Evolutionary conservation across 1,139 yeast species (phyloP).

Genomic region (Yamadazyma blattariae): DNA sequence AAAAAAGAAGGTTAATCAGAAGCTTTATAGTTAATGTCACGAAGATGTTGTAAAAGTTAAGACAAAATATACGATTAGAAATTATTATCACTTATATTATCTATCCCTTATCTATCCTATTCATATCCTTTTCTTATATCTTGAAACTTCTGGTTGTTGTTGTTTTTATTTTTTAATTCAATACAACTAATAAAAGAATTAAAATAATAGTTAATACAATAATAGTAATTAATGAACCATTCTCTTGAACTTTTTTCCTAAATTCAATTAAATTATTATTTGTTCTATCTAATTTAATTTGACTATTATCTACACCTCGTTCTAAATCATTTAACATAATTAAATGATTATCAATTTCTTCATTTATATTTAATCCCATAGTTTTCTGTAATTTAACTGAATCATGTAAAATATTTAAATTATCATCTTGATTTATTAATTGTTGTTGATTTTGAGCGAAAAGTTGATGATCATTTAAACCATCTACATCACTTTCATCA

Average conservation of each 20-base stretch:
- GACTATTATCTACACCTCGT: conserved; percentile 56
- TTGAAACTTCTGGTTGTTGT: no score
- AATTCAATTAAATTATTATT: conserved; percentile 52
- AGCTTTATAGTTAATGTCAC: no score
- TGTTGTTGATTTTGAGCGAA: conserved; percentile 71
- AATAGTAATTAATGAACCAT: conserved; percentile 73
- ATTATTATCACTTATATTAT: no score
- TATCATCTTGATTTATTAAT: conserved; percentile 59
- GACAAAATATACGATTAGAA: no score
- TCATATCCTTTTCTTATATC: no score
- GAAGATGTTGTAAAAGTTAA: no score
- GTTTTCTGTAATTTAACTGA: conserved; percentile 65
- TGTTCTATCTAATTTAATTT: conserved; percentile 52
- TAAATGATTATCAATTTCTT: conserved; percentile 67
- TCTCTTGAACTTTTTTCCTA: conserved; percentile 56
- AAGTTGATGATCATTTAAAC: conserved; percentile 46
- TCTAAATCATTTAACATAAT: conserved; percentile 72
- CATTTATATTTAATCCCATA: conserved; percentile 62
- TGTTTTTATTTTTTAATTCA: conserved; percentile 39
- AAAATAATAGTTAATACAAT: conserved; percentile 58
- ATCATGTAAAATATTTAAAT: conserved; percentile 53
- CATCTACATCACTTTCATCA: conserved; percentile 14
- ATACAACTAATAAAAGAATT: conserved; percentile 54
- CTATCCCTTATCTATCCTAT: no score
- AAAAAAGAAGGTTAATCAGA: no score